Conservation (phyloP, 352 stramenopile genomes). For the Globisporangium nagaii region DNA sequence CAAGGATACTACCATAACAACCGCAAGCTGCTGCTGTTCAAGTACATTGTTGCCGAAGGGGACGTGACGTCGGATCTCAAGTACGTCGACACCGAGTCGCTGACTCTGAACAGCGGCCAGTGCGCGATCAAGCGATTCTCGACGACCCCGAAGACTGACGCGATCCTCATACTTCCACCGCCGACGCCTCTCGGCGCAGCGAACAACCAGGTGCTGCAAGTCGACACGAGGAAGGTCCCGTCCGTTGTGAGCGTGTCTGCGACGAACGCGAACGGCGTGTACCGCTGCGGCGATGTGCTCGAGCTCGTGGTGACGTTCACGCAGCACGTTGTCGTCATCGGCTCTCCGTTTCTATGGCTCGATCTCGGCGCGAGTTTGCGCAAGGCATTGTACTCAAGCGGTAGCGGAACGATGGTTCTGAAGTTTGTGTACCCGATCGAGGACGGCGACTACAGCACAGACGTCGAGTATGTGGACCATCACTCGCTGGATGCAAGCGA, state of each 20-base stretch:
- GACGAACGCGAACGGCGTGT: constrained; percentile 33
- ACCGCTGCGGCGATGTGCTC: constrained; percentile 65
- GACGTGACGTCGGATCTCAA: constrained; percentile 48
- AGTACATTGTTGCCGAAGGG: constrained; percentile 56
- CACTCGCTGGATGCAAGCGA: constrained; percentile 69
- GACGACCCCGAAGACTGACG: constrained; percentile 67
- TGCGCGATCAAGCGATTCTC: constrained; percentile 77
- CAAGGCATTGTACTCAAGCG: constrained; percentile 50
- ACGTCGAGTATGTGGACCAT: constrained; percentile 79
- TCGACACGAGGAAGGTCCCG: constrained; percentile 59
- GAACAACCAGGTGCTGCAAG: constrained; percentile 33
- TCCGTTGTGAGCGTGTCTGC: constrained; percentile 51
- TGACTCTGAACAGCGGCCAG: constrained; percentile 77
- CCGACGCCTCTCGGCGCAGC: constrained; percentile 33
- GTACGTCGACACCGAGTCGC: constrained; percentile 44
- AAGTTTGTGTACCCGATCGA: constrained; percentile 64
- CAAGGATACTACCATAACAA: constrained; percentile 50
- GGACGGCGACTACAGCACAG: constrained; percentile 65
- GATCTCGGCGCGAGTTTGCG: constrained; percentile 44
- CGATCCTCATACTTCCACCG: constrained; percentile 50
- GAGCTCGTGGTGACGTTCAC: constrained; percentile 57
- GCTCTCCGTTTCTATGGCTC: constrained; percentile 59
- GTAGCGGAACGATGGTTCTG: constrained; percentile 44
- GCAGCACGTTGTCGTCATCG: constrained; percentile 62
- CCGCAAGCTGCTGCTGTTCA: constrained; percentile 57